Evolutionary conservation across 306 rosid genomes (phyloP), one percentile per base, ranked within the genome.

Genomic region (Prosopis cineraria): DNA sequence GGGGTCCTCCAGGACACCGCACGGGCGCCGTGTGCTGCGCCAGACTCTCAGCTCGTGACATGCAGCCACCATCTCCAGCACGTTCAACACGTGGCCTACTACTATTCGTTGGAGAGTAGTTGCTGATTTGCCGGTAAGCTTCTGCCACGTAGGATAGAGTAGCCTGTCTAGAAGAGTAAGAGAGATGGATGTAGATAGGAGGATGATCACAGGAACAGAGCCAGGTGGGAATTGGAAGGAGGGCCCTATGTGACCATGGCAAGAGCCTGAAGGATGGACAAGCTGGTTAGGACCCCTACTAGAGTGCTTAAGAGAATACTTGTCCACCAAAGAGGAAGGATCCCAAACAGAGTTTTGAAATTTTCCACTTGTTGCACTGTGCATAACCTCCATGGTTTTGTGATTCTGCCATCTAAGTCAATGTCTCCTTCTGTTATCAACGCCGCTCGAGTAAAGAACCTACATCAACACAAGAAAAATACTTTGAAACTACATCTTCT

Each of bases 381-480:
- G 83, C 86, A 83, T 6, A 85, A 45, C 36, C 72, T 72, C 86
- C 89, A 88, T 37, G 82, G 87, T 52, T 84, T 81, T 62, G 76
- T 78, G 37, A 79, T 72, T 41, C 79, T 73, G 0, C 88, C 90
- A 14, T 77, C 82, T 14, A 56, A 22, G 11, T 72, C 24, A 1
- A 73, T 52, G 66, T 88, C 85, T 43, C 85, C 85, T 8, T 79
- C 82, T 4, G 72, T 59, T 73, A 47, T 84, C 17, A 79, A 27
- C 4, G 84, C 86, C 37, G 85, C 88, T 1, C 67, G 16, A n/a
- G 78, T 88, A 41, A 88, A 70, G 68, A 84, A 68, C 68, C 86
- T 83, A 12, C 68, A 56, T 10, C 33, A 3, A 56, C 33, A 10
- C n/a, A n/a, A n/a, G n/a, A n/a, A n/a, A n/a, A n/a, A n/a, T n/a